phyloP scores from a whole-genome alignment of 768 basidiomycete genomes.

The Kwoniella sp. region DNA sequence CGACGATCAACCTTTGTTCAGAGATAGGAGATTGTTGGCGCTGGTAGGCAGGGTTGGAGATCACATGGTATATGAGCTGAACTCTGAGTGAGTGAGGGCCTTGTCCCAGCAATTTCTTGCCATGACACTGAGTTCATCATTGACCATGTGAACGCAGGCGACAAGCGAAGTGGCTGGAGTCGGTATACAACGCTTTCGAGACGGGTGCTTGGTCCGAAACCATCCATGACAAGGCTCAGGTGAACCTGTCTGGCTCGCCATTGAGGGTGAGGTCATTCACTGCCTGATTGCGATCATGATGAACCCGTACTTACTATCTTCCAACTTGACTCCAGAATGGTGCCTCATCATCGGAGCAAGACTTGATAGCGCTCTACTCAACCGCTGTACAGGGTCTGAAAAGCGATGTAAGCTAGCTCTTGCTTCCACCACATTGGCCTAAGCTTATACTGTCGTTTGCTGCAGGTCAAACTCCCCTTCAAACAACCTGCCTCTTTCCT shows the following conservation, averaged over 20 bases:
- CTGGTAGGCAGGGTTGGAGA: conserved; percentile 70
- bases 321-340: conserved; percentile 55
- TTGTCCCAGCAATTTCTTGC: conserved; percentile 4
- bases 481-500: conserved; percentile 63
- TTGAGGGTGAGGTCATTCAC: conserved; percentile 25
- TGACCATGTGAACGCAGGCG: conserved; percentile 59
- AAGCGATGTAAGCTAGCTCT: conserved; percentile 63
- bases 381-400: conserved; percentile 68
- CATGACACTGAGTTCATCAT: no score
- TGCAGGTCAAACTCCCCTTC: conserved; percentile 64
- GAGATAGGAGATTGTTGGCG: conserved; percentile 64
- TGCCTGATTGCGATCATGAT: not conserved
- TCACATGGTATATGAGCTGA: conserved; percentile 67
- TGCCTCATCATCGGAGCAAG: conserved; percentile 63
- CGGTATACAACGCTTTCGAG: conserved; percentile 63
- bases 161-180: conserved; percentile 65
- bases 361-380: conserved; percentile 69
- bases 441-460: conserved; percentile 2
- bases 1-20: conserved; percentile 34
- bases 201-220: conserved; percentile 63
- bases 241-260: conserved; percentile 50
- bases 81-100: conserved; percentile 64
- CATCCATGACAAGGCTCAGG: conserved; percentile 64
- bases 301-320: no score
- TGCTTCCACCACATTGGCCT: not conserved